A percentile compares a stretch with the other conserved stretches of the same genome.
Evolutionary conservation across 345 rosid species (phyloP).

Genomic region (Brassica nigra): DNA sequence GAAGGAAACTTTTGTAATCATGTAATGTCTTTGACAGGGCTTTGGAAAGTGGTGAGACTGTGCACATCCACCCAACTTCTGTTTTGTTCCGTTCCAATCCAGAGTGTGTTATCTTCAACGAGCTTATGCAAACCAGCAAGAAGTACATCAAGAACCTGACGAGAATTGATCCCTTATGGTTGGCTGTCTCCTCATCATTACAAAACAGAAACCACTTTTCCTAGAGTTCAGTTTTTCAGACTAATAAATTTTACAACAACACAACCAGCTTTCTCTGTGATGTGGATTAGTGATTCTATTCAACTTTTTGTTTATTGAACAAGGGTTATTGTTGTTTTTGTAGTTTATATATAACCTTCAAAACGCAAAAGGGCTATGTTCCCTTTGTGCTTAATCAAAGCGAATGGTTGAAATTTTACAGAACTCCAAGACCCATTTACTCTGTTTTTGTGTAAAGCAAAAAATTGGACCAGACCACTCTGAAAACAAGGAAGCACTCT

Average conservation of each 20-base stretch:
- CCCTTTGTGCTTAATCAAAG: background rate
- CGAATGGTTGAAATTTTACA: background rate
- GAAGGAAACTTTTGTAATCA: constrained; percentile 4
- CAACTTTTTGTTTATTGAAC: background rate
- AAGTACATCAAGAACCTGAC: constrained; percentile 79
- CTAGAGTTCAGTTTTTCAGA: background rate
- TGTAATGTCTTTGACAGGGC: constrained; percentile 60
- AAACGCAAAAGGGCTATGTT: background rate
- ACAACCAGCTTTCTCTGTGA: background rate
- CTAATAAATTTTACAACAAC: background rate
- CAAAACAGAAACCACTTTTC: constrained; percentile 37
- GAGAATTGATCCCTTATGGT: constrained; percentile 77
- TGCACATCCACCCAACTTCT: constrained; percentile 89
- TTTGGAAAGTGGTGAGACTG: constrained; percentile 78
- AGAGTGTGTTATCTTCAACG: constrained; percentile 82
- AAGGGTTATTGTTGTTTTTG: background rate
- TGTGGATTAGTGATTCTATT: background rate
- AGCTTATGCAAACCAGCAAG: constrained; percentile 74
- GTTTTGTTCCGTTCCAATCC: constrained; percentile 69
- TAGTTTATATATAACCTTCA: background rate
- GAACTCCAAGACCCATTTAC: background rate
- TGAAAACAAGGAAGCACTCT: background rate
- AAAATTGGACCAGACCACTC: background rate
- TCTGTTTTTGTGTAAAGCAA: background rate
- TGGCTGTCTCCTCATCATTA: constrained; percentile 83